A percentile compares a stretch with the other conserved stretches of the same genome.
phyloP scores from a whole-genome alignment of 768 basidiomycete species.

The Suillus subaureus region DNA sequence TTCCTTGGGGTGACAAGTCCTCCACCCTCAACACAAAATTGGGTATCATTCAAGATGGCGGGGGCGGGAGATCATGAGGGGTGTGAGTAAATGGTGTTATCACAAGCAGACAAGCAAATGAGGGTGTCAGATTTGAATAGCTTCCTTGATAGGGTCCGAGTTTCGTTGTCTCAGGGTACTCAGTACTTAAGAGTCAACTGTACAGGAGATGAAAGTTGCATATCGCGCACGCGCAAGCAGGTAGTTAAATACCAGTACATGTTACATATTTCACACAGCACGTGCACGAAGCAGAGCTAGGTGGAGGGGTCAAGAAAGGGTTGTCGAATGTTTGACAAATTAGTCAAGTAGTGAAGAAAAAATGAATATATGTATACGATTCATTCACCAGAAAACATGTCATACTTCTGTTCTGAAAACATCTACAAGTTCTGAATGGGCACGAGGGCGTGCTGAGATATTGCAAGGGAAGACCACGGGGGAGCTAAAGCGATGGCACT shows the following conservation, averaged over 20 bases:
- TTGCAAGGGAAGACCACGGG: not conserved
- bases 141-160: too few species aligned
- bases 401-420: not conserved
- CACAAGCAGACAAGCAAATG: too few species aligned
- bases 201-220: not conserved
- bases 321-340: too few species aligned
- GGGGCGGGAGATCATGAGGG: constrained; percentile 21
- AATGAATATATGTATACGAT: too few species aligned
- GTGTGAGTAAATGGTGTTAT: constrained; percentile 15
- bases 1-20: constrained; percentile 51
- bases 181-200: too few species aligned
- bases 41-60: constrained; percentile 55
- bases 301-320: too few species aligned
- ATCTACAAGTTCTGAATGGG: not conserved
- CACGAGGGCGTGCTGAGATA: not conserved
- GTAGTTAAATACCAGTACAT: not conserved
- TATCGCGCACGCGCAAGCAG: not conserved
- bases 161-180: too few species aligned
- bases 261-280: not conserved
- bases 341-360: too few species aligned
- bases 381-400: not conserved
- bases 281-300: too few species aligned
- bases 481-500: not conserved
- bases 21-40: constrained; percentile 57
- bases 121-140: too few species aligned